phyloP scores from a whole-genome alignment of 352 stramenopile genomes.

The Phytopythium vexans region DNA sequence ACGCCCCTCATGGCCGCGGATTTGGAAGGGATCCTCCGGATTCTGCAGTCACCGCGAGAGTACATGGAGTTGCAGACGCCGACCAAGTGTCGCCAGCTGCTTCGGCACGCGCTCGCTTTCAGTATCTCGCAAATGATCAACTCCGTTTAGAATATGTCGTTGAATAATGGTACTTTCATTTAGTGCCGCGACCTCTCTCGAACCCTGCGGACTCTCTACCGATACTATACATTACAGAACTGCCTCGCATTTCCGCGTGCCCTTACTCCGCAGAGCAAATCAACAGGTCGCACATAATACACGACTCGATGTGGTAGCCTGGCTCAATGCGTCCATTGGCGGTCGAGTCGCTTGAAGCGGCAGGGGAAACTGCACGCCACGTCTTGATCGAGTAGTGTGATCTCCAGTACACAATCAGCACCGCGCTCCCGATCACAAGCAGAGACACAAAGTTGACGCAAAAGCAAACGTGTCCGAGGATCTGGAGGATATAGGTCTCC shows the following conservation, averaged over 20 bases:
- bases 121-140: slow-evolving; percentile 61
- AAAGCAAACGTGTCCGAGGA: slow-evolving; percentile 11
- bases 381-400: slow-evolving; percentile 23
- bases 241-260: too few species aligned
- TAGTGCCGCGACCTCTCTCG: too few species aligned
- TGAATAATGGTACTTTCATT: too few species aligned
- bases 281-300: too few species aligned
- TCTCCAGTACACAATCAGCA: slow-evolving; percentile 40
- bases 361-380: neutral
- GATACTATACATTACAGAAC: too few species aligned
- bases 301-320: too few species aligned
- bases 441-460: slow-evolving; percentile 31
- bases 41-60: slow-evolving; percentile 60
- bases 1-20: slow-evolving; percentile 44
- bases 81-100: slow-evolving; percentile 38
- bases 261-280: too few species aligned
- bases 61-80: slow-evolving; percentile 46
- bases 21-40: slow-evolving; percentile 63
- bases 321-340: too few species aligned
- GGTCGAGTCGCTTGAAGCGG: neutral
- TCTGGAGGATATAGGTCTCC: neutral
- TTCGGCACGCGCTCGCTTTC: slow-evolving; percentile 56
- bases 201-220: too few species aligned
- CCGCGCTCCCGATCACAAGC: slow-evolving; percentile 9
- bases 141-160: slow-evolving; percentile 22